Conservation (phyloP, 225 moss, liverwort and hornwort species). For the Bryoerythrophyllum caledonicum region DNA sequence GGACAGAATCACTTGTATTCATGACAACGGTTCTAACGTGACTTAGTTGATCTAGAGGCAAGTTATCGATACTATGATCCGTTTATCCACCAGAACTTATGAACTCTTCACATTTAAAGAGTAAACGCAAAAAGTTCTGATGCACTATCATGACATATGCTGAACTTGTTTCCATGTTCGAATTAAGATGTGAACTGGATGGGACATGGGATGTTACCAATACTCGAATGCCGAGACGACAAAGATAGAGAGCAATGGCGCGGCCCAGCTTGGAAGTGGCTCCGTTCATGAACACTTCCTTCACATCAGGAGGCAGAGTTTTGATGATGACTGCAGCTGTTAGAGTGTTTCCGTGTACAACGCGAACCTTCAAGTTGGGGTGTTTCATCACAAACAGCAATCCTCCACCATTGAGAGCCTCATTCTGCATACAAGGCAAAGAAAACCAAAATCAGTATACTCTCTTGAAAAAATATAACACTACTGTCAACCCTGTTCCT, state of each 20-base stretch:
- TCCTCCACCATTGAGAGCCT: constrained; percentile 86
- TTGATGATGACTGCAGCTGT: constrained; percentile 89
- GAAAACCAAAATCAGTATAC: not conserved
- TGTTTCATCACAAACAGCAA: constrained; percentile 76
- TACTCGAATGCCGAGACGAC: constrained; percentile 62
- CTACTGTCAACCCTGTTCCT: too few species aligned
- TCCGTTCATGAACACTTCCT: constrained; percentile 90
- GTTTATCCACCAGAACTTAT: not conserved
- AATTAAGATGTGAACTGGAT: not conserved
- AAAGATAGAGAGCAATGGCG: constrained; percentile 85
- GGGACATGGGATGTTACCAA: constrained; percentile 44
- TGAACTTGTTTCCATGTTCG: not conserved
- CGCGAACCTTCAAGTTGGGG: constrained; percentile 73
- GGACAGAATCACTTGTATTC: too few species aligned
- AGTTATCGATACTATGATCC: not conserved
- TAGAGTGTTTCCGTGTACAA: constrained; percentile 91
- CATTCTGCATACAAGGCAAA: constrained; percentile 52
- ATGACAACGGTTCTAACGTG: too few species aligned
- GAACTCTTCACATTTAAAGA: not conserved
- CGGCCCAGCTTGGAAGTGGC: constrained; percentile 96
- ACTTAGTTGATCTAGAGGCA: not conserved
- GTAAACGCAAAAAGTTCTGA: not conserved
- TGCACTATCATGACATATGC: not conserved
- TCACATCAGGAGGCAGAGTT: constrained; percentile 51
- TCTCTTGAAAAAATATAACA: too few species aligned